These are phyloP conservation scores for Kuraishia ogatae DNA, from an alignment of 805 yeast genomes.

Conservation along the genomic window DNA sequence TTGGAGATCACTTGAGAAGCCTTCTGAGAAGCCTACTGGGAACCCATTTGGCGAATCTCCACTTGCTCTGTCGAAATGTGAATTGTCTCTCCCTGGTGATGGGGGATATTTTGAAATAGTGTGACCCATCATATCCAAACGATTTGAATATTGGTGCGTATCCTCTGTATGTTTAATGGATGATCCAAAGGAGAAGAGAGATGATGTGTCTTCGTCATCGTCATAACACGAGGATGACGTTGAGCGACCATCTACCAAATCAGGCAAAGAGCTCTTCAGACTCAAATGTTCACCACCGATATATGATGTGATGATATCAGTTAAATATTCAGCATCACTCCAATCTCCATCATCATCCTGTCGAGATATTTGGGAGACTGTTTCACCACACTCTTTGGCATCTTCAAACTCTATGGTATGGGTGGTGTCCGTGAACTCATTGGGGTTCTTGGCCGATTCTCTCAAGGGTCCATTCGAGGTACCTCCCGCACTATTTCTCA, in stretches of 20 bases:
- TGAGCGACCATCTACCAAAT: not conserved
- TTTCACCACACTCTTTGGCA: too few species aligned
- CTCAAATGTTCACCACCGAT: not conserved
- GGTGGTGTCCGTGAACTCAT: too few species aligned
- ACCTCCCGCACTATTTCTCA: not conserved
- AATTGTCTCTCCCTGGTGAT: not conserved
- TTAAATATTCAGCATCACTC: not conserved
- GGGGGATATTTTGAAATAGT: not conserved
- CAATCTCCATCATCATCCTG: not conserved
- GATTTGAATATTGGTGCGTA: not conserved
- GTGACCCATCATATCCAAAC: not conserved
- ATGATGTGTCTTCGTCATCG: not conserved
- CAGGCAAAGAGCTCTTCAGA: not conserved
- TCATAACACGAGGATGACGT: not conserved
- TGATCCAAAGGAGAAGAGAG: not conserved
- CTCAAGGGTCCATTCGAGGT: too few species aligned
- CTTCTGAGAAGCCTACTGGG: too few species aligned
- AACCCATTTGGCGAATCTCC: too few species aligned
- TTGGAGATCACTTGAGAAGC: too few species aligned
- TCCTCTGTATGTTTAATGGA: not conserved
- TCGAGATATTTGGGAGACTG: not conserved
- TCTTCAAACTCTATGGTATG: not conserved
- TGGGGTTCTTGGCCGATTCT: too few species aligned
- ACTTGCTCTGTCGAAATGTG: not conserved
- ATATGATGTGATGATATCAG: not conserved